These are phyloP conservation scores for Escovopsis sp. DNA, from an alignment of 2,329 filamentous ascomycete genomes.

Conservation along the genomic window DNA sequence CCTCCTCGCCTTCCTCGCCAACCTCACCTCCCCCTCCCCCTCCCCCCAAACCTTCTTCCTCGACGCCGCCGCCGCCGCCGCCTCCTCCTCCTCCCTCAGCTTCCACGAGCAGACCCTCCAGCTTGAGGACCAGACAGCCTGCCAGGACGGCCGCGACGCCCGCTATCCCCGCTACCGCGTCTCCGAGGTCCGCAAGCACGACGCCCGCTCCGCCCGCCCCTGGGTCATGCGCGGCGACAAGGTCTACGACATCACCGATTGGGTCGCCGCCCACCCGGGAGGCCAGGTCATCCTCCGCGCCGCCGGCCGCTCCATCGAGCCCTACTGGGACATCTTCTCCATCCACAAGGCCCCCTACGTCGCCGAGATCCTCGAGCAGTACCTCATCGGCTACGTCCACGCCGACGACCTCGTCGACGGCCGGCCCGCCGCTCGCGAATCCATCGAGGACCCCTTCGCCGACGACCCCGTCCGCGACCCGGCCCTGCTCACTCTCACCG, in stretches of 20 bases:
- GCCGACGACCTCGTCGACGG: constrained; percentile 42
- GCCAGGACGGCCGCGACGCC: constrained; percentile 16
- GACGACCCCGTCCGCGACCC: constrained; percentile 37
- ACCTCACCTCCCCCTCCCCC: constrained; percentile 1
- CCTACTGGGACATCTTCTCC: constrained; percentile 55
- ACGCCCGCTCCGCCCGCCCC: constrained; percentile 34
- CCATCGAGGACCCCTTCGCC: constrained; percentile 45
- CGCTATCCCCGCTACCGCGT: constrained; percentile 33
- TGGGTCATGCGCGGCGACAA: constrained; percentile 51
- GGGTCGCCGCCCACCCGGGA: constrained; percentile 49
- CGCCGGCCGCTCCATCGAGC: constrained; percentile 47
- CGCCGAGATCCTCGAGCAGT: constrained; percentile 48
- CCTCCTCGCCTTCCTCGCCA: constrained; percentile 2
- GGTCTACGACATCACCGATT: constrained; percentile 58
- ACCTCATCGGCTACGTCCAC: constrained; percentile 46
- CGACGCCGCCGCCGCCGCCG: constrained; percentile 2
- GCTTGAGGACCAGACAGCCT: too few species aligned
- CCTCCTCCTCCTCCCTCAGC: neutral
- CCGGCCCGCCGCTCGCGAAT: constrained; percentile 31
- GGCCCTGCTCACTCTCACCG: constrained; percentile 34
- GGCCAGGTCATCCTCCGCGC: constrained; percentile 53
- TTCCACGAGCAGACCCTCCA: neutral
- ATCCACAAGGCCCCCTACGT: constrained; percentile 54
- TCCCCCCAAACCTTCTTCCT: constrained; percentile 1
- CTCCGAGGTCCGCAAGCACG: constrained; percentile 35